Evolutionary conservation across 164 flowering plant species (phyloP).

Genomic region (Cinnamomum chago): DNA sequence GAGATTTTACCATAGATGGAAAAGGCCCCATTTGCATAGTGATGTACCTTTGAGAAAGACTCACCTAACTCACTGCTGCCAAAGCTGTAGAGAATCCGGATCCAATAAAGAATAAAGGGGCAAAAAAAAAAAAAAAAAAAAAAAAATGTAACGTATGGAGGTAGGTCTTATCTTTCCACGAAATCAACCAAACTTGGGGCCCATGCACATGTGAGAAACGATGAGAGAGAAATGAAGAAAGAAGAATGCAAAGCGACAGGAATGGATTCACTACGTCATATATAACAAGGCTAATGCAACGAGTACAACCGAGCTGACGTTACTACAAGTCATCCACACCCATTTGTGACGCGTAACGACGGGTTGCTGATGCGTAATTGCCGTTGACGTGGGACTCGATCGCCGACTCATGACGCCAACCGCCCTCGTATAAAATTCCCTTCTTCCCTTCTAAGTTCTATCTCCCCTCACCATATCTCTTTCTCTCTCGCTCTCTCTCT

Average conservation of each 20-base stretch:
- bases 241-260: neutral
- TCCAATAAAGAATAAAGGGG: no score
- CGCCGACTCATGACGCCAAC: neutral
- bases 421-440: neutral
- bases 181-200: no score
- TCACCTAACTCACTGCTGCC: neutral
- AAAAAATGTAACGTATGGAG: neutral
- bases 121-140: no score
- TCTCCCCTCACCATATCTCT: conserved; percentile 4
- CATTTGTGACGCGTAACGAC: neutral
- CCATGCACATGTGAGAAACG: neutral
- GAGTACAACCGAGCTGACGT: neutral
- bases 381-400: conserved; percentile 7
- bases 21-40: neutral
- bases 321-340: conserved; percentile 1
- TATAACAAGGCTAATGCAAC: neutral
- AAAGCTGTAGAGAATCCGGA: neutral
- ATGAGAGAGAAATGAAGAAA: neutral
- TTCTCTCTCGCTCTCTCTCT: neutral
- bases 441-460: conserved; percentile 1
- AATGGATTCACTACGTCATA: neutral
- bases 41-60: neutral
- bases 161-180: neutral
- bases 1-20: neutral
- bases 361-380: conserved; percentile 4